A percentile compares a stretch with the other conserved stretches of the same genome.
These are phyloP conservation scores for Candida dajiaensis DNA, from an alignment of 805 yeast genomes.

Conservation along the genomic window DNA sequence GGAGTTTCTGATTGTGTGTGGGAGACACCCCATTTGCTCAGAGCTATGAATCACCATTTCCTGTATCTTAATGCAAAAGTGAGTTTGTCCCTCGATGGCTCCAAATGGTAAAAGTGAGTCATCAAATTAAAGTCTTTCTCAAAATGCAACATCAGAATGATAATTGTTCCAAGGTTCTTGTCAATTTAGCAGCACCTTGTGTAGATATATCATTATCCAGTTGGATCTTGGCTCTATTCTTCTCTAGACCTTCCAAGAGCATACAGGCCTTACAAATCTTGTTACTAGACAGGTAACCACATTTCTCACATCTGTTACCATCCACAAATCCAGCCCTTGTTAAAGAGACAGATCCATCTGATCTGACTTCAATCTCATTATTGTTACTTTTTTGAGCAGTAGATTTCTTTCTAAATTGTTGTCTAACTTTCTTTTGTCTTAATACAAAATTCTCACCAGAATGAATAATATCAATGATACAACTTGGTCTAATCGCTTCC, in stretches of 20 bases:
- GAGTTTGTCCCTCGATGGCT: too few relatives aligned
- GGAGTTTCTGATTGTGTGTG: too few relatives aligned
- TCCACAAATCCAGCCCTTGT: conserved; percentile 37
- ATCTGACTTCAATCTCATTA: conserved; percentile 43
- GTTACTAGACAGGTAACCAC: conserved; percentile 90
- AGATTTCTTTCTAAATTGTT: conserved; percentile 15
- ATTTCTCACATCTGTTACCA: conserved; percentile 76
- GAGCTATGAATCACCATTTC: too few relatives aligned
- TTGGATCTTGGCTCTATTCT: conserved; percentile 58
- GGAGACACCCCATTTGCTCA: too few relatives aligned
- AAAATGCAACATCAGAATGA: conserved; percentile 36
- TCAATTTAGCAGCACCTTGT: conserved; percentile 59
- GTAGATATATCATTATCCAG: conserved; percentile 47
- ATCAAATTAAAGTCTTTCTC: too few relatives aligned
- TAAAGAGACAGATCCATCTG: conserved; percentile 59
- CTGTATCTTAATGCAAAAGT: too few relatives aligned
- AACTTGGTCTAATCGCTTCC: conserved; percentile 85
- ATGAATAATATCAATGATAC: conserved; percentile 89
- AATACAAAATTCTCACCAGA: conserved; percentile 85
- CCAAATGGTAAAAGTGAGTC: too few relatives aligned
- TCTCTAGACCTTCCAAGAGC: conserved; percentile 76
- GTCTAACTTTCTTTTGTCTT: conserved; percentile 47
- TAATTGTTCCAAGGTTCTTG: conserved; percentile 57
- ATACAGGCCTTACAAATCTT: conserved; percentile 90
- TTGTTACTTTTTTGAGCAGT: conserved; percentile 7